These are phyloP conservation scores for Pulveroboletus sp. DNA, from an alignment of 768 basidiomycete species.

Conservation along the genomic window DNA sequence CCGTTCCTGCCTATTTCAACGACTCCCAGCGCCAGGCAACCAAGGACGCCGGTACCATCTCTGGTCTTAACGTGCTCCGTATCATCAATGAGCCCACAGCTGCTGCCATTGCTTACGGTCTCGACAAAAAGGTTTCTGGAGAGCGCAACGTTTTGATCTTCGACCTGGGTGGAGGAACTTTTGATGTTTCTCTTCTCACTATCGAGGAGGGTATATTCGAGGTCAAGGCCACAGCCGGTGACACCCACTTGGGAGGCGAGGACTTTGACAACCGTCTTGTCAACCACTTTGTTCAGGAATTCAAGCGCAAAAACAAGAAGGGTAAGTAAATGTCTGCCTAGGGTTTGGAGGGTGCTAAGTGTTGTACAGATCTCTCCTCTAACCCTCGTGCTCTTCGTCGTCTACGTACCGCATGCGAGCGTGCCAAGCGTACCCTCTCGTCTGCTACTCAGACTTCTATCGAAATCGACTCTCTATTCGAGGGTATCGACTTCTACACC, in stretches of 20 bases:
- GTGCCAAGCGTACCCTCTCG: conserved; percentile 97
- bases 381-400: conserved; percentile 96
- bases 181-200: conserved; percentile 94
- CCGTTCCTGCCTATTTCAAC: conserved; percentile 98
- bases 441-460: conserved; percentile 96
- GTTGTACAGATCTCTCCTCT: conserved; percentile 66
- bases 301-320: conserved; percentile 98
- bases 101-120: conserved; percentile 97
- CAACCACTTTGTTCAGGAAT: conserved; percentile 94
- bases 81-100: conserved; percentile 99
- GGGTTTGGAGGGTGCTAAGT: conserved; percentile 4
- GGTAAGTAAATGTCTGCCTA: conserved; percentile 37
- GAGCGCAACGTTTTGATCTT: conserved; percentile 98
- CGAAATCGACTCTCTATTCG: conserved; percentile 96
- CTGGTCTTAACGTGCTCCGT: conserved; percentile 93
- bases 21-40: conserved; percentile 99
- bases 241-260: conserved; percentile 97
- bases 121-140: conserved; percentile 87
- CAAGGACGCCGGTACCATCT: conserved; percentile 94
- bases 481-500: conserved; percentile 98
- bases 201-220: conserved; percentile 98
- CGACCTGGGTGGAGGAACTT: conserved; percentile 98
- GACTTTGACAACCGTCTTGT: conserved; percentile 98
- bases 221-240: conserved; percentile 97
- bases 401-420: conserved; percentile 96